Conservation (phyloP, 1,284 basidiomycete species). For the Puccinia coronata region DNA sequence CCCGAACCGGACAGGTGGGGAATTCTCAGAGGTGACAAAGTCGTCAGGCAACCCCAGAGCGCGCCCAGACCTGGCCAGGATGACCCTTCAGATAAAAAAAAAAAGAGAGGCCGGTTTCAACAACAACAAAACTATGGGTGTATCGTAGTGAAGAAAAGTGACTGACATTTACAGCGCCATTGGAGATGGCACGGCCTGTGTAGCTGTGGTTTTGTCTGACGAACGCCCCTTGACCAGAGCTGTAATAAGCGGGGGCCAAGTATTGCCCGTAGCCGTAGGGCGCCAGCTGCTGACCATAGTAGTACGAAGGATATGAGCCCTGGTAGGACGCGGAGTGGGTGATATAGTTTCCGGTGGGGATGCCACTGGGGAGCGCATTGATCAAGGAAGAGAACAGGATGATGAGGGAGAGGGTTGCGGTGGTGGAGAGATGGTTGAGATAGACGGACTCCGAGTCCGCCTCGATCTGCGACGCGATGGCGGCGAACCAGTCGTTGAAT, state of each 20-base stretch:
- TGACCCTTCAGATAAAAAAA: too few species aligned
- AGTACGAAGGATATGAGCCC: neutral
- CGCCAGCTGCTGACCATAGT: neutral
- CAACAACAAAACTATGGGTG: too few species aligned
- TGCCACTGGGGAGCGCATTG: neutral
- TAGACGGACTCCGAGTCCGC: conserved; percentile 89
- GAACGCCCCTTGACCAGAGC: too few species aligned
- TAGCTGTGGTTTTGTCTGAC: too few species aligned
- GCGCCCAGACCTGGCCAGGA: too few species aligned
- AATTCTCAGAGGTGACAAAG: conserved; percentile 61
- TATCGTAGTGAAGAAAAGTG: too few species aligned
- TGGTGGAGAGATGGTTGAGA: conserved; percentile 73
- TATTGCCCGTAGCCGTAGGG: neutral
- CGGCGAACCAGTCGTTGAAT: conserved; percentile 89
- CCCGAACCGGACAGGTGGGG: conserved; percentile 13
- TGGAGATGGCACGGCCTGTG: too few species aligned
- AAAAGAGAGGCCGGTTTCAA: too few species aligned
- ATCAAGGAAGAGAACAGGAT: neutral
- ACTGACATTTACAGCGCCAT: too few species aligned
- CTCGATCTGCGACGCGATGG: conserved; percentile 80
- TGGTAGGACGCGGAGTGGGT: neutral
- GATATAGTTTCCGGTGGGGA: neutral
- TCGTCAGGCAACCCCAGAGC: conserved; percentile 68
- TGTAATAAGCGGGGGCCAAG: neutral
- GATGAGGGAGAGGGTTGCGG: conserved; percentile 67